phyloP scores from a whole-genome alignment of 805 yeast species.

The Spathaspora sp. region DNA sequence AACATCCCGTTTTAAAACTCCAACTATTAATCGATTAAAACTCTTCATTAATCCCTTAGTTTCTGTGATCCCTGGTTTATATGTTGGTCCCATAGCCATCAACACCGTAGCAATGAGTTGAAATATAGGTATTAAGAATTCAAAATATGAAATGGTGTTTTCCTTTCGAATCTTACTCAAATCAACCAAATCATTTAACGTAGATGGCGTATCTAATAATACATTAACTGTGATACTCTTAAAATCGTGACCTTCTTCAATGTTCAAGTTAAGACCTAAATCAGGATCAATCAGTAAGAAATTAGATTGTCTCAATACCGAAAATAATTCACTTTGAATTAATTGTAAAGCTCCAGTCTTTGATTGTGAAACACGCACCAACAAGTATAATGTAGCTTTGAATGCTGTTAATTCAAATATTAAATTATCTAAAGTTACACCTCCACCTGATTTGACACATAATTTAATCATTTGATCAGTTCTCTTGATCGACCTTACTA shows the following conservation, averaged over 20 bases:
- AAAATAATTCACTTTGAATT: constrained; percentile 69
- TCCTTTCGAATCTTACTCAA: constrained; percentile 9
- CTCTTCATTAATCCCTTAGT: constrained; percentile 49
- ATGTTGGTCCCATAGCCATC: constrained; percentile 75
- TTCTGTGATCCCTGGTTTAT: constrained; percentile 52
- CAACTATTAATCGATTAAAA: constrained; percentile 54
- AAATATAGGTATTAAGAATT: constrained; percentile 67
- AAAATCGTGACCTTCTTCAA: constrained; percentile 15
- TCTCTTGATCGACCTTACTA: constrained; percentile 65
- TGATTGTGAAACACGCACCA: constrained; percentile 72
- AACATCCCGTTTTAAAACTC: constrained; percentile 59
- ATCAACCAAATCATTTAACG: constrained; percentile 12
- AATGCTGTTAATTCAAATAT: constrained; percentile 75
- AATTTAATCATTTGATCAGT: constrained; percentile 59
- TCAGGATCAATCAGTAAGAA: constrained; percentile 74
- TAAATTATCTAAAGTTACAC: constrained; percentile 48
- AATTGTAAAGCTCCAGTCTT: constrained; percentile 75
- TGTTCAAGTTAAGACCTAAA: constrained; percentile 56
- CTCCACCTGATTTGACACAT: constrained; percentile 22
- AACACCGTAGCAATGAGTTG: constrained; percentile 66
- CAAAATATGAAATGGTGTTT: constrained; percentile 51
- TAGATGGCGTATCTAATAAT: constrained; percentile 50
- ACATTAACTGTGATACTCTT: constrained; percentile 40
- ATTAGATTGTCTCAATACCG: constrained; percentile 50
- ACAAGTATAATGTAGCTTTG: constrained; percentile 64